Percentiles rank a stretch among this genome's conserved stretches.
phyloP scores from a whole-genome alignment of 805 yeast species.

The Wickerhamomyces alni region DNA sequence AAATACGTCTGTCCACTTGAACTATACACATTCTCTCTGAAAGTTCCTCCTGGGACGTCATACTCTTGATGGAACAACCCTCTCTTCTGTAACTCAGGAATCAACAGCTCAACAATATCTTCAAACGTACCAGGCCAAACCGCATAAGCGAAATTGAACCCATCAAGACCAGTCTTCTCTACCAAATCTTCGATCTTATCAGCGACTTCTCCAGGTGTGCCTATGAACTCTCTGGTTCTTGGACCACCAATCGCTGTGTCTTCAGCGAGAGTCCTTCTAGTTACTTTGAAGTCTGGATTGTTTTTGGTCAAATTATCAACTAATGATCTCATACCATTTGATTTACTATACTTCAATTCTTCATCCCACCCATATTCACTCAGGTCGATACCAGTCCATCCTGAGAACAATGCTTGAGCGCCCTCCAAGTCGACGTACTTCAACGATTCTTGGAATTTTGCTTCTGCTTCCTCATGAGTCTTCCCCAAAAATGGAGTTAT shows the following conservation, averaged over 20 bases:
- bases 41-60: conserved; percentile 13
- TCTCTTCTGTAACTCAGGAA: conserved; percentile 32
- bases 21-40: conserved; percentile 8
- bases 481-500: conserved; percentile 29
- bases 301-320: conserved; percentile 25
- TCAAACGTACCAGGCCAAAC: conserved; percentile 34
- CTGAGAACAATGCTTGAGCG: conserved; percentile 34
- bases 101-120: conserved; percentile 30
- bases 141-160: conserved; percentile 37
- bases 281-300: conserved; percentile 18
- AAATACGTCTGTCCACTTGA: conserved; percentile 2
- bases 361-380: conserved; percentile 28
- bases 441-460: conserved; percentile 25
- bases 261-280: conserved; percentile 19
- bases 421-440: conserved; percentile 31
- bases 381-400: conserved; percentile 36
- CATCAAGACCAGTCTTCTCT: conserved; percentile 34
- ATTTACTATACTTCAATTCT: conserved; percentile 24
- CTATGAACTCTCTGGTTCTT: conserved; percentile 23
- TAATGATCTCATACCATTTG: conserved; percentile 26
- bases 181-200: conserved; percentile 36
- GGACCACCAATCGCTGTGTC: conserved; percentile 22
- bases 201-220: conserved; percentile 34
- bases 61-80: conserved; percentile 29
- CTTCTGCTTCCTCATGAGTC: conserved; percentile 33